Conservation (phyloP, 2,329 filamentous ascomycete species). For the Monilinia aucupariae region DNA sequence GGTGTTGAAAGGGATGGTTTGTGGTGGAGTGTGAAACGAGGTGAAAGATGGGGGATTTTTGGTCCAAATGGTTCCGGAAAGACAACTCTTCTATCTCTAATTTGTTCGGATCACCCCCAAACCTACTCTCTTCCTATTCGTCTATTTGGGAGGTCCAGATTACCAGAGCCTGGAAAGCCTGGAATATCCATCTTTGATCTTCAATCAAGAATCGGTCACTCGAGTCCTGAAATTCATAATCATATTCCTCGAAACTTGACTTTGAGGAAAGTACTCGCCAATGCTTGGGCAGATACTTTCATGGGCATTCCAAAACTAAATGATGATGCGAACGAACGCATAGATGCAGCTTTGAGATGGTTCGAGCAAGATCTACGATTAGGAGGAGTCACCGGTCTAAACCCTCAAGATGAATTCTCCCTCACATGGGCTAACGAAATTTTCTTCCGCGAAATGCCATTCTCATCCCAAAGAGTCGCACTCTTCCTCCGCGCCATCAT, state of each 20-base stretch:
- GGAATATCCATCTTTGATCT: conserved; percentile 91
- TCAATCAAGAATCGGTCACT: conserved; percentile 83
- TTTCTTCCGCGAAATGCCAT: conserved; percentile 68
- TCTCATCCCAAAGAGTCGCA: conserved; percentile 76
- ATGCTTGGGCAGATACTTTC: conserved; percentile 87
- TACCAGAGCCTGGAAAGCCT: conserved; percentile 61
- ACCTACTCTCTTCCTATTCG: conserved; percentile 83
- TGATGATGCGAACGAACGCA: conserved; percentile 48
- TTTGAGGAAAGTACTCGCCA: conserved; percentile 70
- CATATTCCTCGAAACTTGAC: conserved; percentile 79
- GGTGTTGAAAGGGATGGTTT: conserved; percentile 53
- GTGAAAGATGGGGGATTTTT: conserved; percentile 87
- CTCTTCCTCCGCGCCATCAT: conserved; percentile 79
- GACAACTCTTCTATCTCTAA: conserved; percentile 85
- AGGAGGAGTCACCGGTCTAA: conserved; percentile 27
- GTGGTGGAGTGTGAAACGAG: conserved; percentile 75
- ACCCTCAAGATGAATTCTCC: conserved; percentile 32
- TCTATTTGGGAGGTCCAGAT: conserved; percentile 74
- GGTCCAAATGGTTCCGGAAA: conserved; percentile 94
- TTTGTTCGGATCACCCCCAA: conserved; percentile 94
- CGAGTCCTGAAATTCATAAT: conserved; percentile 87
- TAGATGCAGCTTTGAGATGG: conserved; percentile 67
- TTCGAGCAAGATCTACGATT: conserved; percentile 71
- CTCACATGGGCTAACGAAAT: conserved; percentile 59
- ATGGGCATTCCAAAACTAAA: conserved; percentile 62